Evolutionary conservation across 2,329 filamentous ascomycete species (phyloP), one percentile per base, ranked within the genome.

Genomic region (Fusarium vanettenii): DNA sequence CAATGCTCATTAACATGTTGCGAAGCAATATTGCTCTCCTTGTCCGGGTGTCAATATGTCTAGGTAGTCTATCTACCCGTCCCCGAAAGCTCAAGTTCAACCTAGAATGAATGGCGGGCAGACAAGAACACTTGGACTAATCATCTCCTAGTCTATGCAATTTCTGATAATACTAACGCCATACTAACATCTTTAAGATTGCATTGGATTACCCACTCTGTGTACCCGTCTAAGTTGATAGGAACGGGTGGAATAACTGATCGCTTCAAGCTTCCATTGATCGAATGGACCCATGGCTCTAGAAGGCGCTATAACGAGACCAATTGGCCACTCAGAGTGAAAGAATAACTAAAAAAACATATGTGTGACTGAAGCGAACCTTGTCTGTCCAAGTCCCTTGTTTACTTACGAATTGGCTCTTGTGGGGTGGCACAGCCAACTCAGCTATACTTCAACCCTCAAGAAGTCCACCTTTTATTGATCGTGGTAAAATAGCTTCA

Each of bases 111-210:
- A 6, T 43, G 20, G 22, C 18, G 4, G 6, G 11, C 16, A 1
- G 1, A 29, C 25, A 50, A 29, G 6, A 4, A 27, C 16, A n/a
- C 16, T 11, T 27, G 1, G 16, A 6, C 25, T 48, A 3, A 2
- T 4, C 2, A 27, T 20, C 22, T 11, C 6, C 8, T 18, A 16
- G 14, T 4, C 43, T 48, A 18, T 27, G 14, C 2, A 1, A 18
- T 18, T 18, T 5, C 5, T 50, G 4, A 25, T 45, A 48, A 5
- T 16, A 25, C 7, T 13, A 14, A 9, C 7, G 43, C 2, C 16
- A 27, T 27, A 18, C 0, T 2, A n/a, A 50, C 16, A 11, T 10
- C 5, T 7, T 7, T 4, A 29, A 7, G n/a, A 10, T 2, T 4
- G 8, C 9, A 29, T n/a, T n/a, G 10, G 5, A 29, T 7, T 11